Base-by-base conservation (phyloP, 192 early-diverging fungal genomes). In the Coemansia erecta region DNA sequence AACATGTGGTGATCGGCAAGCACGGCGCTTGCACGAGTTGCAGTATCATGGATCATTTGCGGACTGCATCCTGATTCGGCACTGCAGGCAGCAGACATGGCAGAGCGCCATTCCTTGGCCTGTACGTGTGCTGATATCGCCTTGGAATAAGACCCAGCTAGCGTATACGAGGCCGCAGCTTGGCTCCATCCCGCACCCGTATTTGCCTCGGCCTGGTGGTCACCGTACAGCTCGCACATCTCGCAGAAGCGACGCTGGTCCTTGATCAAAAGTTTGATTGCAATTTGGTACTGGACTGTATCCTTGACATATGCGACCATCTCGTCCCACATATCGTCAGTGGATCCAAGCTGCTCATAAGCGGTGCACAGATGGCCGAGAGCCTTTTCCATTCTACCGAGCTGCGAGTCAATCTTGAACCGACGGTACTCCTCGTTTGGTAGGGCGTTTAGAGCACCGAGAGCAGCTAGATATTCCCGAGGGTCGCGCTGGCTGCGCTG, bases 401-500 rank as follows among this genome's bases (percentile, higher is more conserved):
- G 80, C 71, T 95, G 86, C 47, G 91, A 89, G 53, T 98, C 92
- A 53, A 98, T 97, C 58, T 72, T 79, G 81, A 82, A 97, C 1
- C 87, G 86, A 57, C 94, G 92, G 60, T 93, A 93, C 49, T 88
- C 83, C 39, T 82, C 81, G 57, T 47, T 63, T 23, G 87, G 80
- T n/a, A 93, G 68, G 17, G 82, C 82, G 22, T 91, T 84, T 31
- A 98, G 85, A 48, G 88, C 86, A 31, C 87, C 81, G 45, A 98
- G 75, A 66, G 94, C 94, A 0, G 93, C 86, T 31, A 98, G 72
- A 58, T 96, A 98, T 77, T 98, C 97, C 24, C 92, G 81, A 18
- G 96, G 96, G 83, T 98, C 96, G 77, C 90, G 95, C 58, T 98
- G 94, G 21, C 92, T 92, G 72, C 92, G 90, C 67, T 97, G 94